These are phyloP conservation scores for Dicorynia guianensis DNA, from an alignment of 306 rosid species.

Conservation along the genomic window DNA sequence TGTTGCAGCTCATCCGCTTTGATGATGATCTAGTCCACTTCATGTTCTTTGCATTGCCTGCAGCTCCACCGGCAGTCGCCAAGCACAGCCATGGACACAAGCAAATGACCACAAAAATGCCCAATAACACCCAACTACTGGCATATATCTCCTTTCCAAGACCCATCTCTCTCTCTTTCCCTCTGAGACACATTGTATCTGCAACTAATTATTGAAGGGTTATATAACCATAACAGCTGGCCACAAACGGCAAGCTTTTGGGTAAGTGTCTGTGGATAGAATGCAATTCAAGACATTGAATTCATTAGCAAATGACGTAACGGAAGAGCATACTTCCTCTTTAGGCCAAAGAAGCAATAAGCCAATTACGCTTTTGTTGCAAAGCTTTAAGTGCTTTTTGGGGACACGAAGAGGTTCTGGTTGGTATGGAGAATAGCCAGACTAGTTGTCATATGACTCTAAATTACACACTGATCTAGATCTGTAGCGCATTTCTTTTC, in stretches of 20 bases:
- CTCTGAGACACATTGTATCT: neutral
- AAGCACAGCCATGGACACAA: neutral
- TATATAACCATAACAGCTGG: neutral
- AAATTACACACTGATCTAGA: neutral
- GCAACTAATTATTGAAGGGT: neutral
- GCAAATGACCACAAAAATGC: neutral
- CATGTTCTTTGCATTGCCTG: neutral
- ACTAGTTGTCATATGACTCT: neutral
- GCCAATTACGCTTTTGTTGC: no score
- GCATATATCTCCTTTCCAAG: neutral
- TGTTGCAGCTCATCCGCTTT: constrained; percentile 34
- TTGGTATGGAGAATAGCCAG: neutral
- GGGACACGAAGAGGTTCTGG: neutral
- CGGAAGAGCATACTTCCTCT: no score
- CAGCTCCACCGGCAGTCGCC: neutral
- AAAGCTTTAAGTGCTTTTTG: no score
- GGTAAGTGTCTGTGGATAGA: neutral
- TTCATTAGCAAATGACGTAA: neutral
- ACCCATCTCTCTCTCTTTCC: constrained; percentile 19
- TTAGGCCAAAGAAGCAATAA: no score
- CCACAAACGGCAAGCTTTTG: neutral
- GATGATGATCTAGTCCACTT: neutral
- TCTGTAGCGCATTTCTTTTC: neutral
- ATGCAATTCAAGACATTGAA: neutral
- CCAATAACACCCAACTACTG: neutral